Evolutionary conservation across 148 eudicot genomes (phyloP).

Genomic region (Chenopodium formosanum): DNA sequence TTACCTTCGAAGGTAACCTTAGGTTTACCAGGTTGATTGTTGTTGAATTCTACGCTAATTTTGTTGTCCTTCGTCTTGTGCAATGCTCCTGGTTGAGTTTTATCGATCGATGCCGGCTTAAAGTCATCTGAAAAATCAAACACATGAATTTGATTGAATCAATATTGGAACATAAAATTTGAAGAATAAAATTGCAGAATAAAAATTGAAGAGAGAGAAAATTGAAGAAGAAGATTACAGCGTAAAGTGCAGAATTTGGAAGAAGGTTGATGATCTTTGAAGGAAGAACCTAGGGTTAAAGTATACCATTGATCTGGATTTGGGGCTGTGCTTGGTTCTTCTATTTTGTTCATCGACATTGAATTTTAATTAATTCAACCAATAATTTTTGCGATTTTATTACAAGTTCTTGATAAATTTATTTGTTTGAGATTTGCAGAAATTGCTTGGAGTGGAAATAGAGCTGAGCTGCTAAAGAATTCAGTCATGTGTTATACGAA

Average conservation of each 20-base stretch:
- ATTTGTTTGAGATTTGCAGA: too few relatives aligned
- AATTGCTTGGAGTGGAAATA: too few relatives aligned
- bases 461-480: too few relatives aligned
- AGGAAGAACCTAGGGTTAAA: conserved; percentile 80
- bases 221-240: conserved; percentile 36
- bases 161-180: neutral
- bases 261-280: conserved; percentile 70
- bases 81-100: conserved; percentile 67
- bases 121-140: conserved; percentile 62
- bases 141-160: neutral
- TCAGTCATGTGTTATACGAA: neutral
- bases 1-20: conserved; percentile 75
- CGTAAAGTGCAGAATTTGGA: conserved; percentile 92
- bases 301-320: conserved; percentile 77
- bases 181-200: neutral
- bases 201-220: neutral
- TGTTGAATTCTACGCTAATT: conserved; percentile 70
- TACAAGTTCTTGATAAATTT: too few relatives aligned
- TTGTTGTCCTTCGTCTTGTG: conserved; percentile 81
- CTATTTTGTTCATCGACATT: conserved; percentile 35
- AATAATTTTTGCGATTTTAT: neutral
- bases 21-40: conserved; percentile 78
- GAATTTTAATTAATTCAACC: too few relatives aligned
- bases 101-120: conserved; percentile 91
- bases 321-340: conserved; percentile 71